Percentiles rank a stretch among this genome's conserved stretches.
phyloP scores from a whole-genome alignment of 495 filamentous ascomycete species.

The Hypoxylon subgilvum region DNA sequence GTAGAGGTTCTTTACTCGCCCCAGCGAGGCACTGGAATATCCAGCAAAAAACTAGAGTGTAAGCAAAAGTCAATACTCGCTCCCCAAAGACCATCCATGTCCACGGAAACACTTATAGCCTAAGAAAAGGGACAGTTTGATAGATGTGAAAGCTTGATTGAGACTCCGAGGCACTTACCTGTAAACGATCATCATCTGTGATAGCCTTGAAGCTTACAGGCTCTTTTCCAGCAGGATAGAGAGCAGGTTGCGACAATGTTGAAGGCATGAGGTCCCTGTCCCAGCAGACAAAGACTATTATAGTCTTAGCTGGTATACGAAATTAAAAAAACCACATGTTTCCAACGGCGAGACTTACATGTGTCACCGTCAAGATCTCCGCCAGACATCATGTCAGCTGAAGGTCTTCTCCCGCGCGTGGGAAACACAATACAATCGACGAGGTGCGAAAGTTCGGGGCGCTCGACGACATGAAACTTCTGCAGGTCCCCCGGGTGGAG shows the following conservation, averaged over 20 bases:
- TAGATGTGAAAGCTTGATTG: too few relatives aligned
- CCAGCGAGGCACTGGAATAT: background rate
- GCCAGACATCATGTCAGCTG: background rate
- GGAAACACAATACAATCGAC: background rate
- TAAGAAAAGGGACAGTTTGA: too few relatives aligned
- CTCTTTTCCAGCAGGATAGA: background rate
- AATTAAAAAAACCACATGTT: background rate
- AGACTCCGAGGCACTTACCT: too few relatives aligned
- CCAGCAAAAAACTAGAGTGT: too few relatives aligned
- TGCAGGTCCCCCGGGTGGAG: background rate
- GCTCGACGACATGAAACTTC: background rate
- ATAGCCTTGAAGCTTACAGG: background rate
- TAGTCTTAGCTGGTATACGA: too few relatives aligned
- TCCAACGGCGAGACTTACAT: background rate
- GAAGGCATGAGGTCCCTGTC: background rate
- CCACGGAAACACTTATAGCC: too few relatives aligned
- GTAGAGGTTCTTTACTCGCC: background rate
- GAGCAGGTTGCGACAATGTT: background rate
- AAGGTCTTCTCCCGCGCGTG: background rate
- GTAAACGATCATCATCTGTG: background rate
- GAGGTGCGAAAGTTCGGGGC: background rate
- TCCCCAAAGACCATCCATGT: too few relatives aligned
- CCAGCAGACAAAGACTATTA: background rate
- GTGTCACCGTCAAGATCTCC: background rate
- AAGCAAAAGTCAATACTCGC: too few relatives aligned